Evolutionary conservation across 257 asterid genomes (phyloP), one percentile per base, ranked within the genome.

Genomic region (Nicotiana noctiflora): DNA sequence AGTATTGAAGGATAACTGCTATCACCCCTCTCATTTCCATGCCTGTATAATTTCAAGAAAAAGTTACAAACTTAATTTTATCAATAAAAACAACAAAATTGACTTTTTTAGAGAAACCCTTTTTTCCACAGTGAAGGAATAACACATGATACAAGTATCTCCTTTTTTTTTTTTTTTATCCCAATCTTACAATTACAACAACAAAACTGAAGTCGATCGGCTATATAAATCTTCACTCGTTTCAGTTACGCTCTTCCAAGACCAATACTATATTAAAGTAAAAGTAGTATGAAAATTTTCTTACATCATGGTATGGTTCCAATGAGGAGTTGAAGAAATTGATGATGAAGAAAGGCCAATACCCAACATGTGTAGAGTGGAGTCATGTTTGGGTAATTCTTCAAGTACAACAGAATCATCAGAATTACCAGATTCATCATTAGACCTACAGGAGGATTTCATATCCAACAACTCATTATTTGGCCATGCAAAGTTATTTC

Each of bases 401-500:
- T 82, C 88, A 72, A 84, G 81, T 2, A 87, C 85, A 19, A 86
- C 60, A 23, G 87, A 84, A 31, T 89, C 91, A 82, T 86, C 93
- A 56, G 97, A 89, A 81, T 83, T 86, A 78, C 85, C 88, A 57
- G 93, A 88, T 29, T 91, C 93, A 65, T 88, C 86, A 79, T 84
- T 77, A 2, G 93, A 87, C 76, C 86, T 64, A 0, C 21, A 70
- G 3, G 88, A 61, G 8, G 81, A 56, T 40, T 82, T 90, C 68
- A 79, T 81, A 77, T 86, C 92, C 72, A 68, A 80, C 44, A 85
- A 25, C 5, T 81, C 84, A 37, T 76, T n/a, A 66, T 59, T 81
- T 75, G 87, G 63, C 97, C 93, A 89, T 32, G 87, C 92, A 81
- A 87, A 90, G 83, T 79, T 77, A 13, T 84, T 86, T 8, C 83